These are phyloP conservation scores for Aspergillus tamarii DNA, from an alignment of 2,329 filamentous ascomycete genomes.

Conservation along the genomic window DNA sequence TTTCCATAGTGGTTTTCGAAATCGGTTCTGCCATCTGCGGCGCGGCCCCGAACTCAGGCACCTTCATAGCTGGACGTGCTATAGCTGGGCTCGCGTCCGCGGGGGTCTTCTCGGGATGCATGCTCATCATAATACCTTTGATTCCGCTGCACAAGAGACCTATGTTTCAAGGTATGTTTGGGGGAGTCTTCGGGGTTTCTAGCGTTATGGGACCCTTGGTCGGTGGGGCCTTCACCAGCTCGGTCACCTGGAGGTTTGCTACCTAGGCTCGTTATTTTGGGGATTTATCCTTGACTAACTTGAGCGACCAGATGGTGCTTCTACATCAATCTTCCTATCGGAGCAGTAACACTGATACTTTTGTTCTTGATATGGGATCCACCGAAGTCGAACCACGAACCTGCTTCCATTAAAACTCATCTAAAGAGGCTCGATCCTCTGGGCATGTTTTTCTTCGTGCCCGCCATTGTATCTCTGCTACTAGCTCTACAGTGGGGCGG, in stretches of 20 bases:
- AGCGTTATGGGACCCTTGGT: neutral
- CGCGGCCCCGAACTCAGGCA: neutral
- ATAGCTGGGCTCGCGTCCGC: constrained; percentile 6
- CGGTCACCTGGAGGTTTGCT: neutral
- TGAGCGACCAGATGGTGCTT: neutral
- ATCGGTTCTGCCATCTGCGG: constrained; percentile 14
- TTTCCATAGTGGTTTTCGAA: constrained; percentile 7
- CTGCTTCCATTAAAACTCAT: neutral
- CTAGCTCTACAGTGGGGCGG: neutral
- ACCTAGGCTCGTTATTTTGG: neutral
- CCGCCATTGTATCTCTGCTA: neutral
- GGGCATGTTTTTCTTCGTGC: neutral
- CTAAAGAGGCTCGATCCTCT: neutral
- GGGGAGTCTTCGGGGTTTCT: neutral
- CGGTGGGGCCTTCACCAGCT: constrained; percentile 2
- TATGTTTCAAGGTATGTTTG: constrained; percentile 1
- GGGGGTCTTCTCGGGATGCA: neutral
- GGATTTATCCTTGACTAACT: neutral
- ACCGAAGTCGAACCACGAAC: neutral
- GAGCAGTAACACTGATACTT: neutral
- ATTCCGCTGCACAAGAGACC: constrained; percentile 4
- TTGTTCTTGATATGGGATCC: neutral
- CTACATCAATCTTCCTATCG: neutral
- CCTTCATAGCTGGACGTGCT: constrained; percentile 13
- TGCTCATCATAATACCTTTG: neutral